Conservation (phyloP, 1,139 yeast species). For the Pichia terricola region DNA sequence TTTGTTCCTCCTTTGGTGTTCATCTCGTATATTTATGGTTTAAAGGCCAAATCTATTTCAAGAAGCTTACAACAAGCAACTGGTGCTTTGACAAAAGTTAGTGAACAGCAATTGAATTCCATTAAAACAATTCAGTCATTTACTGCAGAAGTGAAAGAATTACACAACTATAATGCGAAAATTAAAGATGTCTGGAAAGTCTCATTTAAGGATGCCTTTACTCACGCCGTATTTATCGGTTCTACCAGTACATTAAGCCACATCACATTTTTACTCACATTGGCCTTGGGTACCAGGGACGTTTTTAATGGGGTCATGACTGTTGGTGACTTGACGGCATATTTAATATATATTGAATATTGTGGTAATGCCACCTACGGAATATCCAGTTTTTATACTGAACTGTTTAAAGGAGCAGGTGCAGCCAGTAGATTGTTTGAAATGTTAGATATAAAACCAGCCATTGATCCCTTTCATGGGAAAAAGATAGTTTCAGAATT, state of each 20-base stretch:
- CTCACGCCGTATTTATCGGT: slow-evolving; percentile 69
- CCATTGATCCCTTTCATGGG: slow-evolving; percentile 58
- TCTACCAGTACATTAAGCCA: slow-evolving; percentile 78
- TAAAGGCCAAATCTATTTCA: slow-evolving; percentile 66
- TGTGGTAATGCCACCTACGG: slow-evolving; percentile 90
- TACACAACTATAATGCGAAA: slow-evolving; percentile 54
- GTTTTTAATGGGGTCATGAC: slow-evolving; percentile 65
- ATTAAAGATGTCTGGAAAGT: slow-evolving; percentile 64
- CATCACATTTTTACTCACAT: slow-evolving; percentile 61
- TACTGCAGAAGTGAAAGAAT: slow-evolving; percentile 70
- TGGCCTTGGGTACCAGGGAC: slow-evolving; percentile 72
- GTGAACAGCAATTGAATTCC: slow-evolving; percentile 86
- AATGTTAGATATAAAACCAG: slow-evolving; percentile 65
- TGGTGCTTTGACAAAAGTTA: slow-evolving; percentile 77
- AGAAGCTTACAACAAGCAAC: slow-evolving; percentile 75
- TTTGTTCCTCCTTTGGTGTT: slow-evolving; percentile 75
- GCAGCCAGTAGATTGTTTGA: slow-evolving; percentile 92
- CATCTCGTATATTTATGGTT: slow-evolving; percentile 72
- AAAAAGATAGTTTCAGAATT: slow-evolving; percentile 25
- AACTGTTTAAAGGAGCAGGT: slow-evolving; percentile 93
- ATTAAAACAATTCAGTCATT: slow-evolving; percentile 81
- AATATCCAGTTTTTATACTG: slow-evolving; percentile 81
- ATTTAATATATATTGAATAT: slow-evolving; percentile 87
- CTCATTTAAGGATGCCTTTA: slow-evolving; percentile 72
- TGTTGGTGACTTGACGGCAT: slow-evolving; percentile 85